Conservation (phyloP, 345 rosid species). For the Corchorus olitorius region DNA sequence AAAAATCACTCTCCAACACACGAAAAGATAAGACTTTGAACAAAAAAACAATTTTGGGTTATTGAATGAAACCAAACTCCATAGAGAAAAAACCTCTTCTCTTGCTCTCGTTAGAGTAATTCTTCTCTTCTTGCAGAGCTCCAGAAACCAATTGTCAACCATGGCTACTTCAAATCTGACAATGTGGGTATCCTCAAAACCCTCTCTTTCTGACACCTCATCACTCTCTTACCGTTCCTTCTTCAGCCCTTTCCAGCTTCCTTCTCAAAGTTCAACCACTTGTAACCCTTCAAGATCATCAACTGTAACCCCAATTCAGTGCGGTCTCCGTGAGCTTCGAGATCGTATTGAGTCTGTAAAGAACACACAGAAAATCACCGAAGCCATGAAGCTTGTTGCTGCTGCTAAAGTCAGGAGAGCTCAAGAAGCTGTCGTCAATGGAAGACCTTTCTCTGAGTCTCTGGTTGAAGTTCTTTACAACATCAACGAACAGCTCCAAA, state of each 20-base stretch:
- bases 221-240: constrained; percentile 69
- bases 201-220: constrained; percentile 72
- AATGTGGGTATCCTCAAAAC: constrained; percentile 79
- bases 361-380: constrained; percentile 97
- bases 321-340: constrained; percentile 81
- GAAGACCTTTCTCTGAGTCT: constrained; percentile 87
- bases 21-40: constrained; percentile 38
- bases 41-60: constrained; percentile 8
- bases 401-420: constrained; percentile 98
- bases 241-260: constrained; percentile 62
- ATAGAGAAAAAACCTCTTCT: constrained; percentile 18
- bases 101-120: constrained; percentile 19
- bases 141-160: constrained; percentile 11
- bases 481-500: constrained; percentile 92
- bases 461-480: constrained; percentile 93
- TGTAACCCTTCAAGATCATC: constrained; percentile 51
- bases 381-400: constrained; percentile 97
- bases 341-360: constrained; percentile 77
- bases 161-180: constrained; percentile 86
- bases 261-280: constrained; percentile 39
- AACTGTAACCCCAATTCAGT: constrained; percentile 56
- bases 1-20: constrained; percentile 15
- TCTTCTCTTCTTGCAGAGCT: constrained; percentile 19
- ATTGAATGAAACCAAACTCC: constrained; percentile 6
- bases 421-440: constrained; percentile 93